These are phyloP conservation scores for Cenococcum geophilum DNA, from an alignment of 495 filamentous ascomycete genomes.

Conservation along the genomic window DNA sequence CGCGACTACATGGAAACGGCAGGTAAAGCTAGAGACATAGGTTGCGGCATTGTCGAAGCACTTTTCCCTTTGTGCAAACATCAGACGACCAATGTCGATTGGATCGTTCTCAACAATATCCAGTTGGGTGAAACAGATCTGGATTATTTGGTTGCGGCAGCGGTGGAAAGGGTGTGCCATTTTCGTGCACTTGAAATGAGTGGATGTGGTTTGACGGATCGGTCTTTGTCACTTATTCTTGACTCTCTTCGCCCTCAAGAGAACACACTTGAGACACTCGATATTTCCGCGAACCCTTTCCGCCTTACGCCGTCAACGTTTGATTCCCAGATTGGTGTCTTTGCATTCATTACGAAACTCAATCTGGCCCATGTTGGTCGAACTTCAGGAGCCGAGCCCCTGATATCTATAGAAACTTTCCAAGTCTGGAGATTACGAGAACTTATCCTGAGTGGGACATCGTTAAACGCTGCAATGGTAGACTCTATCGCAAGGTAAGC, in stretches of 20 bases:
- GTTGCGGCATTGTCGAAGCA: slow-evolving; percentile 73
- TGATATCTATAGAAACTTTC: slow-evolving; percentile 61
- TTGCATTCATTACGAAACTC: slow-evolving; percentile 64
- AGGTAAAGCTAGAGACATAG: slow-evolving; percentile 53
- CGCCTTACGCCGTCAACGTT: slow-evolving; percentile 60
- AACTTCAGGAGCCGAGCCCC: slow-evolving; percentile 55
- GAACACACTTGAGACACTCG: slow-evolving; percentile 65
- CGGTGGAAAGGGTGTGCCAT: slow-evolving; percentile 56
- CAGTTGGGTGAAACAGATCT: slow-evolving; percentile 75
- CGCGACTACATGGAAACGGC: slow-evolving; percentile 45
- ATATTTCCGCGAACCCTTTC: slow-evolving; percentile 71
- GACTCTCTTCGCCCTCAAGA: slow-evolving; percentile 59
- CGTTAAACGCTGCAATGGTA: slow-evolving; percentile 47
- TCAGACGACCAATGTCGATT: slow-evolving; percentile 70
- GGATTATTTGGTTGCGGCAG: slow-evolving; percentile 63
- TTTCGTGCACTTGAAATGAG: slow-evolving; percentile 78
- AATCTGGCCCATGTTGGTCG: slow-evolving; percentile 63
- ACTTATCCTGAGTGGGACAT: slow-evolving; percentile 59
- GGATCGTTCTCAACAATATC: slow-evolving; percentile 76
- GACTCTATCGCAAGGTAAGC: slow-evolving; percentile 38
- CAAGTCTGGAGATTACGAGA: slow-evolving; percentile 72
- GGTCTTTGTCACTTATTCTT: slow-evolving; percentile 51
- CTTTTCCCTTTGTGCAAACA: slow-evolving; percentile 69
- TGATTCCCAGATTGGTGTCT: slow-evolving; percentile 57
- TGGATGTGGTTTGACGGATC: slow-evolving; percentile 63